These are phyloP conservation scores for Penicillium lividum DNA, from an alignment of 495 filamentous ascomycete genomes.

Conservation along the genomic window DNA sequence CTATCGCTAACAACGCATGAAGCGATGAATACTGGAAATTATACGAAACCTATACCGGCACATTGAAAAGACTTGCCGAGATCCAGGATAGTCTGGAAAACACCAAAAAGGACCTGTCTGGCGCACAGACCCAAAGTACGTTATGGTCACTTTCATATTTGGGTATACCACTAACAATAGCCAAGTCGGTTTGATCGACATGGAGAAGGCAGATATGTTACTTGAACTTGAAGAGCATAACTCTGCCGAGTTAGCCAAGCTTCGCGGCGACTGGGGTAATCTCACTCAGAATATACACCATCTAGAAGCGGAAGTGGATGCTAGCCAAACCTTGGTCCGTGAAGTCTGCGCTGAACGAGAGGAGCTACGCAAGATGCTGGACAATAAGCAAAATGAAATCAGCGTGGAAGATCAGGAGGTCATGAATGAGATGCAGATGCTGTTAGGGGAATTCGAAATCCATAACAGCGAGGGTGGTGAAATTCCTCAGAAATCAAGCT, in stretches of 20 bases:
- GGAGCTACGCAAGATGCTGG: conserved; percentile 45
- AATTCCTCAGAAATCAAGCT: conserved; percentile 38
- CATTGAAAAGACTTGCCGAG: conserved; percentile 45
- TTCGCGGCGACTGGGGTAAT: conserved; percentile 48
- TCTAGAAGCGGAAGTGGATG: conserved; percentile 45
- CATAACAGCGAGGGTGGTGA: conserved; percentile 36
- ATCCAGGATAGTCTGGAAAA: conserved; percentile 41
- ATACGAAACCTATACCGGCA: conserved; percentile 44
- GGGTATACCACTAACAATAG: conserved; percentile 26
- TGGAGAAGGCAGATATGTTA: conserved; percentile 52
- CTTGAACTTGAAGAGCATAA: conserved; percentile 49
- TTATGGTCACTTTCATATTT: conserved; percentile 5
- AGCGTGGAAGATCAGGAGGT: conserved; percentile 43
- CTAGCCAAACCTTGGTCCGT: conserved; percentile 40
- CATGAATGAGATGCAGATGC: conserved; percentile 46
- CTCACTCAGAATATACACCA: conserved; percentile 40
- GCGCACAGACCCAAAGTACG: conserved; percentile 45
- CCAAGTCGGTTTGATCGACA: conserved; percentile 46
- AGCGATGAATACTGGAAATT: conserved; percentile 52
- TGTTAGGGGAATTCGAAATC: conserved; percentile 43
- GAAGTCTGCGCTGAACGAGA: conserved; percentile 46
- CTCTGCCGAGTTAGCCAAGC: conserved; percentile 44
- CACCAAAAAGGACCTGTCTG: conserved; percentile 39
- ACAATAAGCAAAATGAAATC: conserved; percentile 41
- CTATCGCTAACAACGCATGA: conserved; percentile 20